phyloP scores from a whole-genome alignment of 208 protist species.

The Phytomonas francai region DNA sequence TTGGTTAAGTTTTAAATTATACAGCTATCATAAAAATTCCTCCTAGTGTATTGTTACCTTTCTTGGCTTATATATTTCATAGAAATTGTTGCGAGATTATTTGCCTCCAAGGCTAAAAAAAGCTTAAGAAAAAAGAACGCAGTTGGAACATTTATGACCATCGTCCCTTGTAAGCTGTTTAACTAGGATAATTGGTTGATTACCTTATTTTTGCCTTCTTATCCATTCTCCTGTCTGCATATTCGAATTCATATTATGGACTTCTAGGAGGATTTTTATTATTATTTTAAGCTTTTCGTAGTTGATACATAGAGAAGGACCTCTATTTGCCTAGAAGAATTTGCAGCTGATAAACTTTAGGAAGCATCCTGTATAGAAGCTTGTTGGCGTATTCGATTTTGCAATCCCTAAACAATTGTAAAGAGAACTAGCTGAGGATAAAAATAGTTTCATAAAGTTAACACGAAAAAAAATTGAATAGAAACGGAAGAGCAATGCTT shows the following conservation, averaged over 20 bases:
- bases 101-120: background rate
- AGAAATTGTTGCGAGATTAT: background rate
- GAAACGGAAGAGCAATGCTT: background rate
- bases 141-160: background rate
- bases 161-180: background rate
- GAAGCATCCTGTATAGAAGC: background rate
- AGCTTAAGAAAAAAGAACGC: background rate
- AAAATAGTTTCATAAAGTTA: background rate
- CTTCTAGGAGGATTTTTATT: background rate
- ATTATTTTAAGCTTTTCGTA: slow-evolving; percentile 5
- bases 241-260: background rate
- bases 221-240: slow-evolving; percentile 9
- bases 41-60: background rate
- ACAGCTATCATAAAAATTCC: background rate
- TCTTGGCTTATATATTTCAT: background rate
- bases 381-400: background rate
- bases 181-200: background rate
- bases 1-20: background rate
- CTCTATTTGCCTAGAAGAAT: background rate
- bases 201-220: slow-evolving; percentile 1
- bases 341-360: background rate
- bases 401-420: background rate
- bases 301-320: background rate
- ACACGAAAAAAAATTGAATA: background rate
- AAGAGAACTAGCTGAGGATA: slow-evolving; percentile 6